Percentiles rank a stretch among this genome's conserved stretches.
These are phyloP conservation scores for Ilex asprella DNA, from an alignment of 257 asterid genomes.

Conservation along the genomic window DNA sequence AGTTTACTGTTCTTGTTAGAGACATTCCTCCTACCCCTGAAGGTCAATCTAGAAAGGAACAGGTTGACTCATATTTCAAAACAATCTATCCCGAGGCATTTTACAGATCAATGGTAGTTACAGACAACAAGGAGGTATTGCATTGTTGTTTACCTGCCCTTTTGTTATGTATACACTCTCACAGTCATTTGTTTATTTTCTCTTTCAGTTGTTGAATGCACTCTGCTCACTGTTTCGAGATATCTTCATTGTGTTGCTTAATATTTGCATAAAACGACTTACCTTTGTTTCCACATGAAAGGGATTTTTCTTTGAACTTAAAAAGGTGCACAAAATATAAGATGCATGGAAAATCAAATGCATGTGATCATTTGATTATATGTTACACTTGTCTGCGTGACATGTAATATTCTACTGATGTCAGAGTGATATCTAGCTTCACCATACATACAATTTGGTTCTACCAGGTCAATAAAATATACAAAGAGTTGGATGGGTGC, in stretches of 20 bases:
- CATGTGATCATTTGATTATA: no score
- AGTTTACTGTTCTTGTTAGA: constrained; percentile 73
- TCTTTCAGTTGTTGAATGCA: no score
- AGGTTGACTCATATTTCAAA: constrained; percentile 69
- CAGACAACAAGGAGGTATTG: constrained; percentile 60
- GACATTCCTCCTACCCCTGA: constrained; percentile 54
- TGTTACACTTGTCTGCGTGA: no score
- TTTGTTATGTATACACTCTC: background rate
- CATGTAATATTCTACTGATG: no score
- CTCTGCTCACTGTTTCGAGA: no score
- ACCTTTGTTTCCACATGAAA: no score
- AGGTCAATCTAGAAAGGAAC: constrained; percentile 74
- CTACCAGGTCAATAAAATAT: constrained; percentile 59
- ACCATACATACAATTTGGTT: background rate
- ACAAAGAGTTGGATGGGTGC: constrained; percentile 64
- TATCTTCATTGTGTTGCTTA: no score
- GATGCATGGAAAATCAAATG: no score
- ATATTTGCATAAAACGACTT: no score
- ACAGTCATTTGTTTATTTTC: background rate
- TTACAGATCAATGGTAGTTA: constrained; percentile 74
- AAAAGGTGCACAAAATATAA: no score
- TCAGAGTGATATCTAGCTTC: background rate
- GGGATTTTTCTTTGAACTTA: no score
- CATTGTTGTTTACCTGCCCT: background rate
- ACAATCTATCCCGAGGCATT: constrained; percentile 77